Evolutionary conservation across 2,329 filamentous ascomycete genomes (phyloP), one percentile per base, ranked within the genome.

Genomic region (Teratosphaeria zuluensis): DNA sequence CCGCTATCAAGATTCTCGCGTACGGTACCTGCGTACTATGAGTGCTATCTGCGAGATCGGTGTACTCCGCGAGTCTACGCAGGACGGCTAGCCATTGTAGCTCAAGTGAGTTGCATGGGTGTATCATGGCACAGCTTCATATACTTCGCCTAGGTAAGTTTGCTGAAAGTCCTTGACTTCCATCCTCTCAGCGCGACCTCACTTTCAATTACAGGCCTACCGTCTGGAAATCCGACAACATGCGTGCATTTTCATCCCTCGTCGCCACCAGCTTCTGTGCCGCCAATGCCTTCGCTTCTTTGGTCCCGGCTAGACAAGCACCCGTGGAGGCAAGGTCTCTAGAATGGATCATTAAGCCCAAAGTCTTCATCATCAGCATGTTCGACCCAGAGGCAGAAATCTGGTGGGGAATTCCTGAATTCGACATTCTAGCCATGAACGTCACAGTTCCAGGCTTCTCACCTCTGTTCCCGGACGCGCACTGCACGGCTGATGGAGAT

Each of bases 281-380:
- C n/a, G 42, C n/a, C 16, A 48, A 21, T 48, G 42, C 42, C 42
- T 48, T 48, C 42, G 42, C 42, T 4, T 48, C 42, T 21, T 8
- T 48, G 42, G 16, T 48, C 42, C 42, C 42, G 6, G 42, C 42
- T 19, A 48, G 9, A n/a, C 42, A 19, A 48, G 42, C 42, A 21
- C 8, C 42, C 6, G 4, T 19, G 16, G 42, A 21, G 9, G 60
- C 63, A 58, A 61, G 68, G 58, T 55, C 60, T 11, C 46, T 66
- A 42, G 66, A 69, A 58, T 67, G 60, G 60, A 62, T 68, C 1
- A 59, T 84, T 58, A 69, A 78, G 28, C 84, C 84, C 9, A 86
- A 84, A 63, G 76, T 86, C 54, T 78, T 86, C 69, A 83, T 86
- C 59, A 76, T 87, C 61, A 83, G 79, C 62, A 83, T 86, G 80